phyloP scores from a whole-genome alignment of 768 basidiomycete species.

The Pleurotus cornucopiae region DNA sequence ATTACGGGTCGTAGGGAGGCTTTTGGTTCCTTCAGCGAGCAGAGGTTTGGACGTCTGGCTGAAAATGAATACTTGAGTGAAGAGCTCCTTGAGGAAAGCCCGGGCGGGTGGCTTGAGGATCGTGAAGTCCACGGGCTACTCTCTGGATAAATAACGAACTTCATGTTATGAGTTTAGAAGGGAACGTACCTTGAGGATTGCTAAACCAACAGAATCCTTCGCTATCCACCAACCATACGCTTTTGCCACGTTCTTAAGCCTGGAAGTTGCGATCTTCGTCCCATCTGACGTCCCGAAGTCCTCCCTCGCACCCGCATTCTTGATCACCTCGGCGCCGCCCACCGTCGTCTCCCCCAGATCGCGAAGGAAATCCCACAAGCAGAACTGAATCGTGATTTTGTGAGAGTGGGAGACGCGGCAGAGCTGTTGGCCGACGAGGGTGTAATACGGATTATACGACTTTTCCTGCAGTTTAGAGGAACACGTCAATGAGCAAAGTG shows the following conservation, averaged over 20 bases:
- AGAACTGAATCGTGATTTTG: slow-evolving; percentile 91
- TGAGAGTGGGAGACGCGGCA: slow-evolving; percentile 76
- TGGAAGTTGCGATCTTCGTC: slow-evolving; percentile 50
- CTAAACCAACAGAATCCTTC: slow-evolving; percentile 70
- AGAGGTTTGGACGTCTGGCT: slow-evolving; percentile 74
- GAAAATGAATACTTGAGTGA: slow-evolving; percentile 65
- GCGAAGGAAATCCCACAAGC: slow-evolving; percentile 94
- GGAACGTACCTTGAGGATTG: slow-evolving; percentile 72
- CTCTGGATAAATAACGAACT: background rate
- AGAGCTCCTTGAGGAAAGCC: slow-evolving; percentile 66
- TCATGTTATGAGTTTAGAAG: background rate
- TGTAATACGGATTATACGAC: slow-evolving; percentile 92
- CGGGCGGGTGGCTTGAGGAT: slow-evolving; percentile 57
- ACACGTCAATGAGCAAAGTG: background rate
- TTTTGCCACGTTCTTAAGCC: slow-evolving; percentile 70
- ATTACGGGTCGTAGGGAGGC: slow-evolving; percentile 41
- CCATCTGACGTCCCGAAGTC: slow-evolving; percentile 43
- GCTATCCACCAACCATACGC: slow-evolving; percentile 94
- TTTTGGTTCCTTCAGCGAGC: slow-evolving; percentile 32
- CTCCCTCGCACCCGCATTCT: slow-evolving; percentile 55
- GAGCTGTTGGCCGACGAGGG: slow-evolving; percentile 82
- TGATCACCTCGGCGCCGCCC: slow-evolving; percentile 75
- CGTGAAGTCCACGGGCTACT: slow-evolving; percentile 85
- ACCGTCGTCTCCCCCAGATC: slow-evolving; percentile 82
- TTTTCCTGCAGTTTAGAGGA: slow-evolving; percentile 57